Evolutionary conservation across 768 basidiomycete species (phyloP).

Genomic region (Hericium erinaceus): DNA sequence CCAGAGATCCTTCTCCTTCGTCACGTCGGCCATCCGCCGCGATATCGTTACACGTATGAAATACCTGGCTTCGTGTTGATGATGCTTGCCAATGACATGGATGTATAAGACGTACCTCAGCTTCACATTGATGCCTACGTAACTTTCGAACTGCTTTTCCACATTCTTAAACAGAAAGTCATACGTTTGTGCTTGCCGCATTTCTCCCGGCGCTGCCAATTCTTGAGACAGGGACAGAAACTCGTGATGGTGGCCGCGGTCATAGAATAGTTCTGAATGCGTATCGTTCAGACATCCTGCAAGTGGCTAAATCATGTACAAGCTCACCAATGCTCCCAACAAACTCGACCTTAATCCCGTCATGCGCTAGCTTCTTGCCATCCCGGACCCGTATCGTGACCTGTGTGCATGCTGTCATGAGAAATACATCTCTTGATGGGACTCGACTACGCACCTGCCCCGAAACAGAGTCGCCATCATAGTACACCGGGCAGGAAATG

Average conservation of each 20-base stretch:
- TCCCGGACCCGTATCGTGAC: slow-evolving; percentile 84
- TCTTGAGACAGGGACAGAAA: slow-evolving; percentile 95
- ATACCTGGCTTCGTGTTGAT: slow-evolving; percentile 47
- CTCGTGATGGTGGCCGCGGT: slow-evolving; percentile 96
- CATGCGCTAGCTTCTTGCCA: slow-evolving; percentile 73
- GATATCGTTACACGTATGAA: slow-evolving; percentile 88
- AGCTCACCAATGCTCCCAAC: slow-evolving; percentile 86
- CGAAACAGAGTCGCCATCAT: slow-evolving; percentile 86
- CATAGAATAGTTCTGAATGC: slow-evolving; percentile 78
- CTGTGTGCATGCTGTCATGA: slow-evolving; percentile 27
- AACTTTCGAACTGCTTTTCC: slow-evolving; percentile 98
- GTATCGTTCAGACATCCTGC: background rate
- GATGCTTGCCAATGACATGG: background rate
- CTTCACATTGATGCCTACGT: slow-evolving; percentile 97
- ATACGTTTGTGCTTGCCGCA: slow-evolving; percentile 92
- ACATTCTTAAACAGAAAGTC: slow-evolving; percentile 99
- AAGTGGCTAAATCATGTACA: background rate
- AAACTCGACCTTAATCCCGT: slow-evolving; percentile 97
- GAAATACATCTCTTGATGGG: background rate
- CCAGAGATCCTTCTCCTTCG: slow-evolving; percentile 93
- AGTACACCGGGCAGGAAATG: slow-evolving; percentile 84
- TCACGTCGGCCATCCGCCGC: slow-evolving; percentile 85
- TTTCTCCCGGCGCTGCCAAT: slow-evolving; percentile 90
- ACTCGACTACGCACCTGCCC: slow-evolving; percentile 56
- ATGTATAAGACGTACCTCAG: slow-evolving; percentile 53